Percentiles rank a stretch among this genome's conserved stretches.
Evolutionary conservation across 345 rosid species (phyloP).

Genomic region (Pseudoturritis turrita): DNA sequence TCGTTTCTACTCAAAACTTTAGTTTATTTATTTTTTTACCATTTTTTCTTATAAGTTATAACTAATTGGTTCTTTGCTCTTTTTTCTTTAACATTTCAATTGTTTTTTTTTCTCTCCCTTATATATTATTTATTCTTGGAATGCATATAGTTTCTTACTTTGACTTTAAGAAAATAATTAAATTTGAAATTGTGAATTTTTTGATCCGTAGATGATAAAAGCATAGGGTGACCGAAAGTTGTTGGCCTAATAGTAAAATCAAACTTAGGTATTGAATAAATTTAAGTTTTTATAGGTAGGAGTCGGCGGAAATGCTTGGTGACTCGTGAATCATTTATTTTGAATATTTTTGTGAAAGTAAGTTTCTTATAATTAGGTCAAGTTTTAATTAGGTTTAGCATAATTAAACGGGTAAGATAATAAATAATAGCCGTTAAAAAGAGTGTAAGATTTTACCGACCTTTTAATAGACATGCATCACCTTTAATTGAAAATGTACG

Average conservation of each 20-base stretch:
- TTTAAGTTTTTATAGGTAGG: not conserved
- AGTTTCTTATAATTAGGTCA: slow-evolving; percentile 8
- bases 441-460: not conserved
- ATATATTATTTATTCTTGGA: not conserved
- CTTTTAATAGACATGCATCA: not conserved
- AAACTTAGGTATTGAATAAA: slow-evolving; percentile 7
- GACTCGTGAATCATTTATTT: slow-evolving; percentile 5
- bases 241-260: slow-evolving; percentile 11
- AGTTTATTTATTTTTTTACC: too few relatives aligned
- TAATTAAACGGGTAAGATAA: slow-evolving; percentile 2
- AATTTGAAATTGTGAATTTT: not conserved
- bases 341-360: not conserved
- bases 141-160: not conserved
- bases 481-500: not conserved
- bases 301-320: slow-evolving; percentile 5
- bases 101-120: not conserved
- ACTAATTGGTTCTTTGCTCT: not conserved
- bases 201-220: not conserved
- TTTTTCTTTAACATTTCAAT: not conserved
- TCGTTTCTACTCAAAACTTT: too few relatives aligned
- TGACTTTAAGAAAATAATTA: not conserved
- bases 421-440: not conserved
- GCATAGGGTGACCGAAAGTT: slow-evolving; percentile 18
- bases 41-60: too few relatives aligned
- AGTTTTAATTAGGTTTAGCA: not conserved